phyloP scores from a whole-genome alignment of 2,329 filamentous ascomycete genomes.

The Penicillium polonicum region DNA sequence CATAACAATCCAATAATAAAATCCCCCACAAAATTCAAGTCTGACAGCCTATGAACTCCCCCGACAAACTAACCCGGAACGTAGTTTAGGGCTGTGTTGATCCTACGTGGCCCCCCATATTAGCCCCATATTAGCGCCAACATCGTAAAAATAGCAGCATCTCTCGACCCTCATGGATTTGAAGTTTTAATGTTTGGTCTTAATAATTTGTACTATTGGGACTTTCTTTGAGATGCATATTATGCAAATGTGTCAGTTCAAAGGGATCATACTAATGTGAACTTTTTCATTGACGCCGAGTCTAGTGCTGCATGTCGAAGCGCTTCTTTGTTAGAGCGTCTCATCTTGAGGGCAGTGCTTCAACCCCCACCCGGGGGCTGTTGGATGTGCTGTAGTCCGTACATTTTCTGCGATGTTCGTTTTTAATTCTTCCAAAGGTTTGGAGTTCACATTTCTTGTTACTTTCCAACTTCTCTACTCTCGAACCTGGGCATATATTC shows the following conservation, averaged over 20 bases:
- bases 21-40: background rate
- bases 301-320: background rate
- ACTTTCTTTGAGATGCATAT: background rate
- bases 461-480: background rate
- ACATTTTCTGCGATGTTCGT: background rate
- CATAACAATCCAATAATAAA: background rate
- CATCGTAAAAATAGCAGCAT: constrained; percentile 7
- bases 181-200: background rate
- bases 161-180: background rate
- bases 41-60: background rate
- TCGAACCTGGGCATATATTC: background rate
- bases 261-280: background rate
- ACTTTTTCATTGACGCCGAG: background rate
- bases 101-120: constrained; percentile 7
- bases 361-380: background rate
- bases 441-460: background rate
- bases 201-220: background rate
- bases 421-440: background rate
- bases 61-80: background rate
- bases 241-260: background rate
- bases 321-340: constrained; percentile 6
- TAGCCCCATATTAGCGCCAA: constrained; percentile 7
- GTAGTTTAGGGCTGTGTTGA: constrained; percentile 4
- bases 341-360: constrained; percentile 7
- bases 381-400: background rate